Percentiles rank a stretch among this genome's conserved stretches.
Conservation (phyloP, 306 rosid species). For the Inga leiocalycina region DNA sequence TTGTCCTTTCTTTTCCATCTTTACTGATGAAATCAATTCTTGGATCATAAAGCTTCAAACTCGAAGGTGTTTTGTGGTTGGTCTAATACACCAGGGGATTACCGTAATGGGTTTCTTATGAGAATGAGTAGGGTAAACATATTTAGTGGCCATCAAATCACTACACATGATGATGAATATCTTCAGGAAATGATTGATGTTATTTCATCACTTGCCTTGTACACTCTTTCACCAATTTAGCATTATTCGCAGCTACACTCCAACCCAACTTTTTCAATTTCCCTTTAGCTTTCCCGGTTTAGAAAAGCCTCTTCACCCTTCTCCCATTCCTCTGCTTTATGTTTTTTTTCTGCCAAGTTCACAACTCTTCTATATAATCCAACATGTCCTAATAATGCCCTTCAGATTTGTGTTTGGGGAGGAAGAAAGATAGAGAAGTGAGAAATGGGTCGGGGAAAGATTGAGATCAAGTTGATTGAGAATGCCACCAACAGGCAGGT, state of each 20-base stretch:
- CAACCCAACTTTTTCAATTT: constrained; percentile 50
- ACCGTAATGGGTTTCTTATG: not conserved
- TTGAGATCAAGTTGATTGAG: constrained; percentile 76
- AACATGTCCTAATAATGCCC: not conserved
- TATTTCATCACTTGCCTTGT: not conserved
- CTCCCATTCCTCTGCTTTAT: not conserved
- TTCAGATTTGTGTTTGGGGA: not conserved
- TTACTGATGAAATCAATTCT: not conserved
- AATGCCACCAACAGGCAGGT: constrained; percentile 89
- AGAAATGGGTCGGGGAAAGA: constrained; percentile 83
- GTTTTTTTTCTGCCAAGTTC: constrained; percentile 11
- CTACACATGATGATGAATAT: not conserved
- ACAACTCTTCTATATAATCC: not conserved
- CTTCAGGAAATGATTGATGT: not conserved
- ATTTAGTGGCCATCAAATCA: not conserved
- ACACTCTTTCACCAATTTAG: constrained; percentile 15
- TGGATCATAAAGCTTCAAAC: not conserved
- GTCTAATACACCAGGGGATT: not conserved
- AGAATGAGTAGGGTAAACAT: not conserved
- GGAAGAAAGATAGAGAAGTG: not conserved
- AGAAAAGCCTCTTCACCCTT: constrained; percentile 12
- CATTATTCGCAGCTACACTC: constrained; percentile 59
- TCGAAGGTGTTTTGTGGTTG: not conserved
- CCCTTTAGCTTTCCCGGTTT: constrained; percentile 43
- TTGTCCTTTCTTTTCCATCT: constrained; percentile 7